These are phyloP conservation scores for Hericium coralloides DNA, from an alignment of 768 basidiomycete species.

Conservation along the genomic window DNA sequence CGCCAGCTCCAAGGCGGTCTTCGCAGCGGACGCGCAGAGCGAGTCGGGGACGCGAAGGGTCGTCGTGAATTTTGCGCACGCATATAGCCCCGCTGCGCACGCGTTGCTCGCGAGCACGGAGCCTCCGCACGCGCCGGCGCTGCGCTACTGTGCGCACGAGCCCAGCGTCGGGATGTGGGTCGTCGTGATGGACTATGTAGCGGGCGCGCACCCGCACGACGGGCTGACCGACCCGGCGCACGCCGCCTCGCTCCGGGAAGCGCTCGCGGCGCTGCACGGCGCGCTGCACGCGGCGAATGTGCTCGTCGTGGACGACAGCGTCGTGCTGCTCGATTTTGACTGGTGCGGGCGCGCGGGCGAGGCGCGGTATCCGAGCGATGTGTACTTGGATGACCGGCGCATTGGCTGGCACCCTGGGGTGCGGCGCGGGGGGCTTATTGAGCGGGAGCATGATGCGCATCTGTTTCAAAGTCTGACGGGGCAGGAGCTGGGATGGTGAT, in stretches of 20 bases:
- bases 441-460: background rate
- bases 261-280: conserved; percentile 10
- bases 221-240: background rate
- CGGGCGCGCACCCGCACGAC: background rate
- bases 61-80: background rate
- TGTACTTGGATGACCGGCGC: background rate
- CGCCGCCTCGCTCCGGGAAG: conserved; percentile 1
- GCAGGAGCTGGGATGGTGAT: background rate
- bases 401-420: background rate
- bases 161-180: conserved; percentile 4
- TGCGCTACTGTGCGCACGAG: conserved; percentile 2
- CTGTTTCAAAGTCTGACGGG: background rate
- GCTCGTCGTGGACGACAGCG: conserved; percentile 11
- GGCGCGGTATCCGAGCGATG: conserved; percentile 10
- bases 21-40: background rate
- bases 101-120: background rate
- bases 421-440: background rate
- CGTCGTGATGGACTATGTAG: conserved; percentile 12
- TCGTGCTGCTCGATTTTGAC: conserved; percentile 18
- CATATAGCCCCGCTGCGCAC: background rate
- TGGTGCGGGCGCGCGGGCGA: conserved; percentile 15
- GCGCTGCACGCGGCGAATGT: conserved; percentile 19
- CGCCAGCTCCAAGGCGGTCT: background rate
- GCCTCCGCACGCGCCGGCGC: conserved; percentile 4
- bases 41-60: background rate